Evolutionary conservation across 2,329 filamentous ascomycete genomes (phyloP).

Genomic region (Fusarium sp.): DNA sequence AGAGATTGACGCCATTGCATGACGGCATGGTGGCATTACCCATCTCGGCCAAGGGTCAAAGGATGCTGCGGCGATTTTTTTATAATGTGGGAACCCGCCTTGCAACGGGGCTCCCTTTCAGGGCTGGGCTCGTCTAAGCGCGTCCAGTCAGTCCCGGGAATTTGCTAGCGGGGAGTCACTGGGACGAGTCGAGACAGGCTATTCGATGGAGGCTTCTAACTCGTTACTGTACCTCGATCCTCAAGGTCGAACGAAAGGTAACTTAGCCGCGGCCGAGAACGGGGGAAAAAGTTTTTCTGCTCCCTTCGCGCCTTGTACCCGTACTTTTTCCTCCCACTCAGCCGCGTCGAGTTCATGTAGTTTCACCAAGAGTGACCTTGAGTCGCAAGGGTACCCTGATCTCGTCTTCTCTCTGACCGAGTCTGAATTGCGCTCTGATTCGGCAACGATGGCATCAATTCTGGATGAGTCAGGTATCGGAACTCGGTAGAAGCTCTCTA

Average conservation of each 20-base stretch:
- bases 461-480: constrained; percentile 40
- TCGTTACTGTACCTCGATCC: constrained; percentile 9
- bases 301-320: constrained; percentile 1
- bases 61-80: constrained; percentile 13
- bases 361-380: constrained; percentile 18
- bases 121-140: constrained; percentile 24
- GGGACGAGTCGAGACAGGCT: constrained; percentile 22
- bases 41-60: constrained; percentile 35
- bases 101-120: constrained; percentile 31
- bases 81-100: constrained; percentile 14
- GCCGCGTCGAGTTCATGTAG: constrained; percentile 18
- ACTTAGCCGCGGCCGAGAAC: constrained; percentile 32
- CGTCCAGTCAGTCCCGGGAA: constrained; percentile 10
- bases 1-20: constrained; percentile 46
- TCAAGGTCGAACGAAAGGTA: constrained; percentile 22
- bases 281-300: constrained; percentile 36
- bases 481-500: constrained; percentile 41
- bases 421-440: constrained; percentile 29
- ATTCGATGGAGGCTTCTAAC: constrained; percentile 14
- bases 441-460: constrained; percentile 25
- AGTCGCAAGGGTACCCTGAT: constrained; percentile 38
- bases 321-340: constrained; percentile 12
- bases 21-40: constrained; percentile 45
- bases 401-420: constrained; percentile 1
- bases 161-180: constrained; percentile 28